Conservation (phyloP, 164 flowering plant genomes). For the Magnolia sinica region DNA sequence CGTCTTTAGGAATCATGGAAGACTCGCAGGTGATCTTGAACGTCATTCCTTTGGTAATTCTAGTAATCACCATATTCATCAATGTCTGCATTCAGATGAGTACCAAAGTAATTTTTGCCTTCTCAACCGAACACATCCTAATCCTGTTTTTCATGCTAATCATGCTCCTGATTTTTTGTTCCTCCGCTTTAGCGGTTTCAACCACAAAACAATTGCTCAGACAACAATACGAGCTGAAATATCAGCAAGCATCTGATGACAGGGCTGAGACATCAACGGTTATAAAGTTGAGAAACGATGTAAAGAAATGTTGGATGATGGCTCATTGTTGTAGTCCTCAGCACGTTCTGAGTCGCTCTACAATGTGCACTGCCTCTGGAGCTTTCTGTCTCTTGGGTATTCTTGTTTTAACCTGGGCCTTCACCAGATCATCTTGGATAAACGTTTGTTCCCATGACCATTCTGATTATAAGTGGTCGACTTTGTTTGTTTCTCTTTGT, state of each 20-base stretch:
- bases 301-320: conserved; percentile 60
- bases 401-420: conserved; percentile 49
- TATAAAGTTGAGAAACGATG: conserved; percentile 30
- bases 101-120: conserved; percentile 10
- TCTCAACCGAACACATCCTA: conserved; percentile 7
- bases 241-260: background rate
- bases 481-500: background rate
- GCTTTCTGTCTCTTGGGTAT: conserved; percentile 41
- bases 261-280: conserved; percentile 2
- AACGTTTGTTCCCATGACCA: conserved; percentile 18
- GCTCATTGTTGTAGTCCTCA: conserved; percentile 62
- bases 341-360: conserved; percentile 54
- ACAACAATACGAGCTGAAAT: background rate
- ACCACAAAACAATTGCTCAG: conserved; percentile 1
- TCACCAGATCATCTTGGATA: conserved; percentile 21
- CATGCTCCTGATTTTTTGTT: conserved; percentile 1
- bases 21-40: conserved; percentile 38
- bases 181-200: conserved; percentile 7
- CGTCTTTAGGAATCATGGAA: conserved; percentile 54
- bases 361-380: conserved; percentile 49
- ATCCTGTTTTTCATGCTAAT: conserved; percentile 7
- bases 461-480: conserved; percentile 64
- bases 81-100: conserved; percentile 8
- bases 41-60: conserved; percentile 40
- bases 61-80: background rate